Percentiles rank a stretch among this genome's conserved stretches.
Evolutionary conservation across 2,329 filamentous ascomycete species (phyloP).

Genomic region (Venturia carpophila): DNA sequence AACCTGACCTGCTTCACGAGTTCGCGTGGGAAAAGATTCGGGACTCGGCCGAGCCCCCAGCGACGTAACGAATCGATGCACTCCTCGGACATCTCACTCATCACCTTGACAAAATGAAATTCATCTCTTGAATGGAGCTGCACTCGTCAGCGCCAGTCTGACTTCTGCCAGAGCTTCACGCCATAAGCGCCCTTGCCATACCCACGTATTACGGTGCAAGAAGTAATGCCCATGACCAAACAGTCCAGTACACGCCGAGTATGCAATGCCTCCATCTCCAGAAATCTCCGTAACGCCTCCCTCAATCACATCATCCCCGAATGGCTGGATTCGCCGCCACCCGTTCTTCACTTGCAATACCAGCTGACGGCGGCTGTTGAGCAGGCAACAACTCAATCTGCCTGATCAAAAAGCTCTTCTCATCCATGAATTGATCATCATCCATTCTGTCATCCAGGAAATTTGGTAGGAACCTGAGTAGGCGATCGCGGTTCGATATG

Average conservation of each 20-base stretch:
- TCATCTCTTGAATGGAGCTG: background rate
- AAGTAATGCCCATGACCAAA: background rate
- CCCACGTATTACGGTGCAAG: background rate
- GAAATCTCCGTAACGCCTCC: background rate
- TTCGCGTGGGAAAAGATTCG: background rate
- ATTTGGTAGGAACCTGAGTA: slow-evolving; percentile 79
- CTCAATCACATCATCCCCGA: background rate
- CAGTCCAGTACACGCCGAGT: background rate
- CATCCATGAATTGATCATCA: slow-evolving; percentile 97
- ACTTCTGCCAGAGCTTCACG: background rate
- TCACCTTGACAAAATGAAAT: background rate
- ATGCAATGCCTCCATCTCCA: background rate
- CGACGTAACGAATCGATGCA: background rate
- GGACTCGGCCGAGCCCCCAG: background rate
- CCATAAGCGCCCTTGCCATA: background rate
- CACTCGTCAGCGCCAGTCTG: background rate
- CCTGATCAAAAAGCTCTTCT: slow-evolving; percentile 93
- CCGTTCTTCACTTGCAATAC: background rate
- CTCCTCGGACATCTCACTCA: background rate
- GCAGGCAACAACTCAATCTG: slow-evolving; percentile 58
- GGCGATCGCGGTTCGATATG: slow-evolving; percentile 88
- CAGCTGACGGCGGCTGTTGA: background rate
- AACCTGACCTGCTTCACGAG: background rate
- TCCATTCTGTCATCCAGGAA: slow-evolving; percentile 94
- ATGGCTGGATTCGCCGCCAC: background rate